Evolutionary conservation across 2,329 filamentous ascomycete species (phyloP), one percentile per base, ranked within the genome.

Genomic region (Cylindrodendrum hubeiense): DNA sequence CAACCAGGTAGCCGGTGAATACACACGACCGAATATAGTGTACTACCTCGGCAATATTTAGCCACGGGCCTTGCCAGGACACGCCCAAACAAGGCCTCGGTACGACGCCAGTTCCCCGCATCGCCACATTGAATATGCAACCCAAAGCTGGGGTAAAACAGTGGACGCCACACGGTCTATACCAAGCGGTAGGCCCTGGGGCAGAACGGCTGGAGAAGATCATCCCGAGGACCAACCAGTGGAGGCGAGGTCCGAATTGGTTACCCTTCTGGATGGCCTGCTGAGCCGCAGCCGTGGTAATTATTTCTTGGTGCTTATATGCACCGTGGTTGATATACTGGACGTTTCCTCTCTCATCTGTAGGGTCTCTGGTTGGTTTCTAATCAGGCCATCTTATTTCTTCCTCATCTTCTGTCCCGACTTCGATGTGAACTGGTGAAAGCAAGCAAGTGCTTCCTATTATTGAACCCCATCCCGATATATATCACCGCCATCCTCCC

Each of bases 21-120:
- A 10, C 39, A n/a, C n/a, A 26, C 9, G 59, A 24, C 50, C 52
- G 34, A 57, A 50, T 24, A 22, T 43, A 37, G 44, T 51, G 49
- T 34, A 66, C 52, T 49, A 58, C 70, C 70, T 72, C 69, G 69
- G 70, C 57, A 71, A 67, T 63, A 51, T 59, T 30, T 49, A 60
- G 53, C 60, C 63, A 59, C 56, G 55, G 57, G 53, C 28, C 26
- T 24, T 34, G 9, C 13, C 10, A 30, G 34, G 21, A 50, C 33
- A 24, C 30, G 6, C 47, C 26, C 28, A 43, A 49, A 46, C 53
- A 63, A 33, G 61, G 66, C 67, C 67, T 71, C 68, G 71, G 71
- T 60, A 62, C 63, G 28, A 49, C 53, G 33, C 12, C 5, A 19
- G 22, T 63, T 63, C 71, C 71, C 71, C 71, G 71, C 71, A 73